phyloP scores from a whole-genome alignment of 352 stramenopile genomes.

The Globisporangium nunn region DNA sequence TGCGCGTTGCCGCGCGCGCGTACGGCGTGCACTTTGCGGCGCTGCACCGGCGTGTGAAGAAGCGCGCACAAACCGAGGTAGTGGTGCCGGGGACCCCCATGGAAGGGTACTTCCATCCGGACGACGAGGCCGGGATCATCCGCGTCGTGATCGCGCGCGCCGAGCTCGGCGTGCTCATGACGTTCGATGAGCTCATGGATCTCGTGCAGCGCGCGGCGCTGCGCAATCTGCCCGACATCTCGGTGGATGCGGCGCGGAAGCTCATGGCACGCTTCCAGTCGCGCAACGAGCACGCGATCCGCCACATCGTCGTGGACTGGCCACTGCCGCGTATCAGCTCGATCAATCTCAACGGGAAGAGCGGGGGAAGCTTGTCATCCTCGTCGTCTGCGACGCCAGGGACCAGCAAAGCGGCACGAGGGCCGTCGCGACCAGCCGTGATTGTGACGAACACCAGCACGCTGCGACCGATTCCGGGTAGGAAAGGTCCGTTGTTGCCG shows the following conservation, averaged over 20 bases:
- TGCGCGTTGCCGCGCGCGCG: conserved; percentile 33
- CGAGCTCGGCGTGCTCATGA: conserved; percentile 59
- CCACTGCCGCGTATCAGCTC: conserved; percentile 13
- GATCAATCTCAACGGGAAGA: conserved; percentile 6
- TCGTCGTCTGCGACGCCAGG: neutral
- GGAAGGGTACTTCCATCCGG: conserved; percentile 36
- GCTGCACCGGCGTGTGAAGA: conserved; percentile 49
- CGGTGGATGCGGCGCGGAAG: conserved; percentile 41
- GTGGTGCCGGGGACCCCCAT: neutral
- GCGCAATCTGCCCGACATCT: conserved; percentile 53
- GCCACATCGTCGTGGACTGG: conserved; percentile 43
- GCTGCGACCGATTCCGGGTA: neutral
- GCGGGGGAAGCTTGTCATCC: neutral
- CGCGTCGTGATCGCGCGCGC: conserved; percentile 45
- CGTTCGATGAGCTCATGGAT: conserved; percentile 54
- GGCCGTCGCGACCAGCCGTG: conserved; percentile 5
- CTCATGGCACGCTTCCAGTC: conserved; percentile 41
- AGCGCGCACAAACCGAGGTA: conserved; percentile 26
- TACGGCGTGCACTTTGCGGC: conserved; percentile 57
- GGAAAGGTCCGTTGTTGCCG: conserved; percentile 1
- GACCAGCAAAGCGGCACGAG: neutral
- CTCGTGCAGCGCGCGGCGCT: conserved; percentile 43
- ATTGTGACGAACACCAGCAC: conserved; percentile 5
- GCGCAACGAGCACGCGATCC: conserved; percentile 43
- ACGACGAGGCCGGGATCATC: conserved; percentile 51